These are phyloP conservation scores for Cercospora sesami DNA, from an alignment of 2,329 filamentous ascomycete species.

Conservation along the genomic window DNA sequence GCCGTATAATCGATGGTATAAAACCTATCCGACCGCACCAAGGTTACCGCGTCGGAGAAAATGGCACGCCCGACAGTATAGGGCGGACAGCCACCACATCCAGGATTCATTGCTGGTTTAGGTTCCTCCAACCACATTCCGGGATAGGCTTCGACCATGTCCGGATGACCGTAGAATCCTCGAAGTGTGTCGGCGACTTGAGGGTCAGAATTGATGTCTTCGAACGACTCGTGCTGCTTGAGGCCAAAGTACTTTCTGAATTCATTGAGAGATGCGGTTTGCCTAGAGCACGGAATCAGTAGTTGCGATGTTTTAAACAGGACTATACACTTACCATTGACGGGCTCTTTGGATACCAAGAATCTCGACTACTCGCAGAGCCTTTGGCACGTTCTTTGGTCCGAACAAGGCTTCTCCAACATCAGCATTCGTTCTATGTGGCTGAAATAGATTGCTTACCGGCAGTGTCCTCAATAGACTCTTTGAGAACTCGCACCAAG, in stretches of 20 bases:
- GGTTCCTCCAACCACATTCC: slow-evolving; percentile 74
- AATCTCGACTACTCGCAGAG: slow-evolving; percentile 74
- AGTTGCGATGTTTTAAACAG: not conserved
- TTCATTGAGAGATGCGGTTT: slow-evolving; percentile 65
- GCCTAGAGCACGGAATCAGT: not conserved
- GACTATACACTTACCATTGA: slow-evolving; percentile 70
- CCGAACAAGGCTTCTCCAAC: slow-evolving; percentile 46
- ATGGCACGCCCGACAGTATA: slow-evolving; percentile 77
- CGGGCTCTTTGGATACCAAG: slow-evolving; percentile 76
- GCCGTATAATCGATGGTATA: slow-evolving; percentile 73
- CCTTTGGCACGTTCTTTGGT: slow-evolving; percentile 68
- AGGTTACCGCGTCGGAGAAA: slow-evolving; percentile 73
- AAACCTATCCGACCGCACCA: slow-evolving; percentile 75
- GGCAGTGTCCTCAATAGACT: slow-evolving; percentile 59
- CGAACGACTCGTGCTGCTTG: slow-evolving; percentile 72
- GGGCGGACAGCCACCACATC: slow-evolving; percentile 71
- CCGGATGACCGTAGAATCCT: slow-evolving; percentile 70
- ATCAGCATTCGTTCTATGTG: not conserved
- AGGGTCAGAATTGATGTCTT: slow-evolving; percentile 79
- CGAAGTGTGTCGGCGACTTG: slow-evolving; percentile 65
- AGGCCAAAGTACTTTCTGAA: slow-evolving; percentile 81
- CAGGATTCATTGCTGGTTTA: slow-evolving; percentile 69
- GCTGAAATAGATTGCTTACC: slow-evolving; percentile 37
- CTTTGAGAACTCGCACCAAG: slow-evolving; percentile 54
- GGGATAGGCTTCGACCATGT: slow-evolving; percentile 78